Percentiles rank a stretch among this genome's conserved stretches.
Evolutionary conservation across 192 early-diverging fungal species (phyloP).

Genomic region (Ramicandelaber brevisporus): DNA sequence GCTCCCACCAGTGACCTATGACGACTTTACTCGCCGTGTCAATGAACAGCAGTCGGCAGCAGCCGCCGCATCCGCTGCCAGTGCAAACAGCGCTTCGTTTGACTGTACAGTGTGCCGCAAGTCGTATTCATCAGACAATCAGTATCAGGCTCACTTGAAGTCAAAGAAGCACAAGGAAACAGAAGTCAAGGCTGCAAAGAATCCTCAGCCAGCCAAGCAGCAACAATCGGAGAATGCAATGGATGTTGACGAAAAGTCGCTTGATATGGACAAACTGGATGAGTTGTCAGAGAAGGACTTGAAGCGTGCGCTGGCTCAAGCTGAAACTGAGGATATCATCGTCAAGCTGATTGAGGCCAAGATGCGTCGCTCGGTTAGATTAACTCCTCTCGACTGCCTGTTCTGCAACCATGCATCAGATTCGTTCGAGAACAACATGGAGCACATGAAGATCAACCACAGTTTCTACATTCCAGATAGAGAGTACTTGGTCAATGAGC

Average conservation of each 20-base stretch:
- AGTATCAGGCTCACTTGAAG: constrained; percentile 66
- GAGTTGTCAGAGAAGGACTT: too few species aligned
- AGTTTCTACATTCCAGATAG: constrained; percentile 94
- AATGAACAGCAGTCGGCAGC: constrained; percentile 28
- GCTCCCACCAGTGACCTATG: constrained; percentile 56
- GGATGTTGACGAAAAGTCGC: too few species aligned
- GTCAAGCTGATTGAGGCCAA: constrained; percentile 61
- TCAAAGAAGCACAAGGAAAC: constrained; percentile 90
- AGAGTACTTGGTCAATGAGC: constrained; percentile 71
- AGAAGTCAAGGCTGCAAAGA: constrained; percentile 13
- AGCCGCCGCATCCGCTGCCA: constrained; percentile 13
- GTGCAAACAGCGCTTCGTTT: constrained; percentile 11
- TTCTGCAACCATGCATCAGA: constrained; percentile 56
- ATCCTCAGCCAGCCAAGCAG: not conserved
- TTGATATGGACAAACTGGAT: too few species aligned
- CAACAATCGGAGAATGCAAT: constrained; percentile 1
- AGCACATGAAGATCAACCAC: constrained; percentile 79
- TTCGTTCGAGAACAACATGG: constrained; percentile 46
- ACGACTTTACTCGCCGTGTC: constrained; percentile 57
- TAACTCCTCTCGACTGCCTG: constrained; percentile 59
- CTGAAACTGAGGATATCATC: constrained; percentile 30
- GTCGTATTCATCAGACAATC: constrained; percentile 55
- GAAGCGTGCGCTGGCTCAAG: constrained; percentile 12
- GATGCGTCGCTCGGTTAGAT: constrained; percentile 32
- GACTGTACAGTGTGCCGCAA: constrained; percentile 28